Conservation (phyloP, 2,329 filamentous ascomycete species). For the Neurospora sp. region DNA sequence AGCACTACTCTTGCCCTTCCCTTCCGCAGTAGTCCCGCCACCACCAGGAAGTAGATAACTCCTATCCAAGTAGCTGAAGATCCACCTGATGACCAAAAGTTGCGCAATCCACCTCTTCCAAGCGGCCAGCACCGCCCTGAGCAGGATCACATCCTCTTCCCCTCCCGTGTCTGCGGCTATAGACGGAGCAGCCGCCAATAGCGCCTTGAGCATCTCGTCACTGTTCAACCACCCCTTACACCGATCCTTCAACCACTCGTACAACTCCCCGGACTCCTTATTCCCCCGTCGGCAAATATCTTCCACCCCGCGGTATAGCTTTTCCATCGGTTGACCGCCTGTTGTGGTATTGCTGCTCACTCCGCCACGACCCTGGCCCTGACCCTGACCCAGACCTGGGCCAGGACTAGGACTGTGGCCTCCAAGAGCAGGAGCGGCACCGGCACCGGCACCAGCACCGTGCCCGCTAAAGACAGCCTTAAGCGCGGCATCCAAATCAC, state of each 20-base stretch:
- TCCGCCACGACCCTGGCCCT: background rate
- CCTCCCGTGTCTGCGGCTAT: constrained; percentile 24
- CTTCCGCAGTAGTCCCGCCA: background rate
- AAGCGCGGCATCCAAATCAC: constrained; percentile 64
- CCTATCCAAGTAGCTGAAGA: constrained; percentile 91
- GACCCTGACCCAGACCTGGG: background rate
- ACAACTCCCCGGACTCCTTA: constrained; percentile 54
- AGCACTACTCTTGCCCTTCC: constrained; percentile 26
- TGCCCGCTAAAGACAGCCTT: constrained; percentile 59
- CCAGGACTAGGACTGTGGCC: background rate
- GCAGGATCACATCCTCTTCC: constrained; percentile 49
- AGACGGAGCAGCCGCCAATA: constrained; percentile 32
- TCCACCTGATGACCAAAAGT: constrained; percentile 68
- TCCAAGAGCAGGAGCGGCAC: background rate
- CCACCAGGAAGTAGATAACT: constrained; percentile 58
- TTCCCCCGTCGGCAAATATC: constrained; percentile 72
- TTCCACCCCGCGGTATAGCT: constrained; percentile 83
- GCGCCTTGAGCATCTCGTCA: constrained; percentile 42
- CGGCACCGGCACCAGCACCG: constrained; percentile 15
- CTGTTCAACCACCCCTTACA: constrained; percentile 59
- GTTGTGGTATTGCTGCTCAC: constrained; percentile 13
- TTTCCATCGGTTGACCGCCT: constrained; percentile 68
- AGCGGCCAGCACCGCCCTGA: constrained; percentile 43
- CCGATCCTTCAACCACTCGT: constrained; percentile 52
- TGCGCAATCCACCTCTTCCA: constrained; percentile 77